Percentiles rank a stretch among this genome's conserved stretches.
Evolutionary conservation across 139 green algal genomes (phyloP).

Genomic region (Chlorella sorokiniana): DNA sequence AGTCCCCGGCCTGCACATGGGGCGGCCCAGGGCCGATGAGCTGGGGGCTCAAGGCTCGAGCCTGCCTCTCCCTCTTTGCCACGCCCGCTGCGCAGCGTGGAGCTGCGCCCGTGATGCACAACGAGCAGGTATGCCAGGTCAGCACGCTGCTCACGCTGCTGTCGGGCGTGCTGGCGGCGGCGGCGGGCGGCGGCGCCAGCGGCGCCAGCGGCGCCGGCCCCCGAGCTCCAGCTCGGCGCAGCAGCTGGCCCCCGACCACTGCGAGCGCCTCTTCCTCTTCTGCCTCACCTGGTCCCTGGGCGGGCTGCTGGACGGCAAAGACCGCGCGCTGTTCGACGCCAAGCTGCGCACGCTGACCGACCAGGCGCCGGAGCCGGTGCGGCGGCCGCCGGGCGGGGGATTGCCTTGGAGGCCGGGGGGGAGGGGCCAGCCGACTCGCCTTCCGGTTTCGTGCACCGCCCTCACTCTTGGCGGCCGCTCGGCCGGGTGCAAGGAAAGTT

Average conservation of each 20-base stretch:
- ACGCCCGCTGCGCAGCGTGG: conserved; percentile 53
- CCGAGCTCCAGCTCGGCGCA: not conserved
- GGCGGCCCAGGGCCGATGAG: no score
- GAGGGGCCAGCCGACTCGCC: not conserved
- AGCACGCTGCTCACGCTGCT: conserved; percentile 85
- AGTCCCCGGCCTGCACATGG: no score
- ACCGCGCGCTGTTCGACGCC: conserved; percentile 76
- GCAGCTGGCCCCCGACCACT: conserved; percentile 49
- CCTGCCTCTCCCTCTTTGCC: not conserved
- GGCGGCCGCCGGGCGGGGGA: not conserved
- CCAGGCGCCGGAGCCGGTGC: conserved; percentile 58
- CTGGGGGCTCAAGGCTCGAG: no score
- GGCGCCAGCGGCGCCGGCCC: no score
- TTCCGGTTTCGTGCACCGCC: no score
- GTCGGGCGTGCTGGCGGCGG: conserved; percentile 62
- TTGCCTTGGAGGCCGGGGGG: not conserved
- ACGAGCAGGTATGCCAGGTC: conserved; percentile 81
- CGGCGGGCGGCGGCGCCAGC: conserved; percentile 15
- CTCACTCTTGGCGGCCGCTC: no score
- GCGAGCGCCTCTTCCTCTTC: conserved; percentile 91
- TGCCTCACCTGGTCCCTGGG: conserved; percentile 85
- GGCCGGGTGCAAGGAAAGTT: no score
- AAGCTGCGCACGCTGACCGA: conserved; percentile 58
- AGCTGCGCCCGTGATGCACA: conserved; percentile 86
- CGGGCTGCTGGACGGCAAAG: conserved; percentile 78